Evolutionary conservation across 2,329 filamentous ascomycete species (phyloP).

Genomic region (Amylocarpus encephaloides): DNA sequence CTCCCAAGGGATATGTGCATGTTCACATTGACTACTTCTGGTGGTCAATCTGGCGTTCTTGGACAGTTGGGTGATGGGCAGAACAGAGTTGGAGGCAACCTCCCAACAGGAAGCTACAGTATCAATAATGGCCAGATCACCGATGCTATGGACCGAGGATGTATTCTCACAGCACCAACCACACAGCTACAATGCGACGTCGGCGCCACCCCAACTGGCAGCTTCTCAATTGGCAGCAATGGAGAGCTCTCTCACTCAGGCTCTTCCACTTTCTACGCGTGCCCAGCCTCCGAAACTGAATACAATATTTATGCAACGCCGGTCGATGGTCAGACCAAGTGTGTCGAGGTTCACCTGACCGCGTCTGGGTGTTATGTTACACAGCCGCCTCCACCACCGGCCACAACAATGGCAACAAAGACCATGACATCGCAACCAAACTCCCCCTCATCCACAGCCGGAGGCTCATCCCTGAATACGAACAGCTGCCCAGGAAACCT

Average conservation of each 20-base stretch:
- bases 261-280: slow-evolving; percentile 49
- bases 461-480: too few relatives aligned
- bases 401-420: neutral
- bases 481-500: slow-evolving; percentile 35
- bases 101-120: slow-evolving; percentile 44
- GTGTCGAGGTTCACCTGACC: slow-evolving; percentile 31
- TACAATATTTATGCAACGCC: slow-evolving; percentile 35
- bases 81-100: slow-evolving; percentile 46
- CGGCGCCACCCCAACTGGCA: slow-evolving; percentile 43
- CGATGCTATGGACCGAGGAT: slow-evolving; percentile 51
- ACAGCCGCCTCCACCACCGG: neutral
- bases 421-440: neutral
- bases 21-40: slow-evolving; percentile 45
- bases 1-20: slow-evolving; percentile 35
- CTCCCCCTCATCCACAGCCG: too few relatives aligned
- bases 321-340: slow-evolving; percentile 25
- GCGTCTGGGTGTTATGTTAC: slow-evolving; percentile 33
- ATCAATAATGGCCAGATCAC: slow-evolving; percentile 46
- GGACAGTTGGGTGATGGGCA: slow-evolving; percentile 57
- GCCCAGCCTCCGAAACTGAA: slow-evolving; percentile 35
- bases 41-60: slow-evolving; percentile 43
- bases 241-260: slow-evolving; percentile 47
- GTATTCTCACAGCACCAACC: slow-evolving; percentile 40
- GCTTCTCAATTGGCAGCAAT: slow-evolving; percentile 48
- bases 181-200: slow-evolving; percentile 38